These are phyloP conservation scores for Suillus luteus DNA, from an alignment of 768 basidiomycete species.

Conservation along the genomic window DNA sequence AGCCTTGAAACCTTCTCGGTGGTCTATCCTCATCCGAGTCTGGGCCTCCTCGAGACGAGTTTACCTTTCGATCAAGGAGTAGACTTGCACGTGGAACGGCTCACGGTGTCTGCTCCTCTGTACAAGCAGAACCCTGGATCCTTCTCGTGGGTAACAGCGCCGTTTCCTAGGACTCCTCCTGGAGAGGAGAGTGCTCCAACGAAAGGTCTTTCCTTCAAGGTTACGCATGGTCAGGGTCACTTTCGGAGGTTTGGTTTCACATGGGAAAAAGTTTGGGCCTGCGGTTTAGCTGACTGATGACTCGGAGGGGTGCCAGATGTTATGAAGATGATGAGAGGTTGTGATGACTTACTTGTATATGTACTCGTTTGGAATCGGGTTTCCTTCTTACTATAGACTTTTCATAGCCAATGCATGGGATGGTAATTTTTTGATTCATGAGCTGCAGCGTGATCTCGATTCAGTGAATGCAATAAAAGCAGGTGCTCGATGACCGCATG, in stretches of 20 bases:
- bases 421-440: background rate
- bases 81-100: background rate
- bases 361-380: background rate
- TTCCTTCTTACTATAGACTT: background rate
- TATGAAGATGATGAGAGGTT: background rate
- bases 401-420: background rate
- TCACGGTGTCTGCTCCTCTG: background rate
- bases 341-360: background rate
- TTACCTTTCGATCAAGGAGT: background rate
- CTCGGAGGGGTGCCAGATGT: background rate
- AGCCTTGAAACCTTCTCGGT: background rate
- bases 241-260: background rate
- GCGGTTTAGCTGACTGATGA: background rate
- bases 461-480: background rate
- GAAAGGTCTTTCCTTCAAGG: background rate
- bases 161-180: background rate
- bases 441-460: background rate
- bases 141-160: background rate
- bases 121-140: background rate
- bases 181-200: background rate
- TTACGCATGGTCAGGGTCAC: background rate
- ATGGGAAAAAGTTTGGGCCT: background rate
- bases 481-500: background rate
- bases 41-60: background rate
- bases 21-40: background rate